Conservation (phyloP, 2,329 filamentous ascomycete species). For the Hypoxylon sp. region DNA sequence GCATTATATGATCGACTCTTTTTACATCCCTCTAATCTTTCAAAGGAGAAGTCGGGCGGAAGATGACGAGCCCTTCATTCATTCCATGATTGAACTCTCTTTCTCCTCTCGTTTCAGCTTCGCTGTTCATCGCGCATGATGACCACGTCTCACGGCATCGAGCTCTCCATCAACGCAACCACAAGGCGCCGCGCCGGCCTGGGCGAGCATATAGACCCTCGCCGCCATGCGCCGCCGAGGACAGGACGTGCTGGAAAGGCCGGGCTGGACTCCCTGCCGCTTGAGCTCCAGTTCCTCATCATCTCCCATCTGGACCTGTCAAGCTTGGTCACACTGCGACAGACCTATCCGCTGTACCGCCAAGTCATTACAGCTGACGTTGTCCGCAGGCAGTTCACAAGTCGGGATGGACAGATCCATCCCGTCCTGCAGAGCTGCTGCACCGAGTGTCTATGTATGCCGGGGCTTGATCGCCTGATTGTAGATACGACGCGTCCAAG, state of each 20-base stretch:
- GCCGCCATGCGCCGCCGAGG: slow-evolving; percentile 25
- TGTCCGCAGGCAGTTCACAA: slow-evolving; percentile 47
- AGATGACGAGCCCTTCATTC: slow-evolving; percentile 41
- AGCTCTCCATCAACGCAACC: slow-evolving; percentile 37
- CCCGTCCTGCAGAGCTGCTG: slow-evolving; percentile 47
- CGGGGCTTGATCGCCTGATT: slow-evolving; percentile 50
- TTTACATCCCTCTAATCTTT: slow-evolving; percentile 31
- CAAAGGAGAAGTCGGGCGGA: slow-evolving; percentile 34
- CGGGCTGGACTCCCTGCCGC: slow-evolving; percentile 47
- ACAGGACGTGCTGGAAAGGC: slow-evolving; percentile 12
- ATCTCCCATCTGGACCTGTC: slow-evolving; percentile 48
- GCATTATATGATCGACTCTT: slow-evolving; percentile 37
- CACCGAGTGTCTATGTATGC: slow-evolving; percentile 49
- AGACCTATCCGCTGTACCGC: slow-evolving; percentile 46
- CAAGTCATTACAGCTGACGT: slow-evolving; percentile 50
- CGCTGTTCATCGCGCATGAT: slow-evolving; percentile 39
- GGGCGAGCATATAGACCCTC: slow-evolving; percentile 4
- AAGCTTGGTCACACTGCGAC: slow-evolving; percentile 48
- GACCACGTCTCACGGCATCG: slow-evolving; percentile 41
- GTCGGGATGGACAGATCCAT: slow-evolving; percentile 38
- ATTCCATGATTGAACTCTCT: slow-evolving; percentile 44
- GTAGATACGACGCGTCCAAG: slow-evolving; percentile 44
- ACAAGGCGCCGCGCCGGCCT: slow-evolving; percentile 16
- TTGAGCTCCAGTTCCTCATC: slow-evolving; percentile 52
- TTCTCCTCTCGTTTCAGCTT: slow-evolving; percentile 15